Evolutionary conservation across 208 protist species (phyloP).

Genomic region (Vickermania ingenoplastis): DNA sequence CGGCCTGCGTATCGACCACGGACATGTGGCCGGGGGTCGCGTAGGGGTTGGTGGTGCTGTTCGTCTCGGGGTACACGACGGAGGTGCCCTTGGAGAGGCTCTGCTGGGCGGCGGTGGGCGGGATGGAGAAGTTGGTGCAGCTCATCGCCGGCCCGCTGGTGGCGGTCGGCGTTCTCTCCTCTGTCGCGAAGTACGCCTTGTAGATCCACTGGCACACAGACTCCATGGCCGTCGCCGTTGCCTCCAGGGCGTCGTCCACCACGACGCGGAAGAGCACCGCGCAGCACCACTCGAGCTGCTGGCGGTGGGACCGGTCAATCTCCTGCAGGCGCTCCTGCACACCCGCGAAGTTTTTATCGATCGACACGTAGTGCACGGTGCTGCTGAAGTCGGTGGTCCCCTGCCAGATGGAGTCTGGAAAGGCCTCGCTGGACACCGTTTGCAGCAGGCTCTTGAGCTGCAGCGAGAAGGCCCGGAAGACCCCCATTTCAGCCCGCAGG

Average conservation of each 20-base stretch:
- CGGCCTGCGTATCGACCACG: too few species aligned
- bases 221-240: constrained; percentile 18
- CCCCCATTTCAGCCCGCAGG: constrained; percentile 30
- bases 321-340: constrained; percentile 14
- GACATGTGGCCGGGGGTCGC: too few species aligned
- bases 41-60: neutral
- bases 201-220: constrained; percentile 5
- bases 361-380: constrained; percentile 36
- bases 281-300: constrained; percentile 3
- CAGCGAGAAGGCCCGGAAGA: constrained; percentile 30
- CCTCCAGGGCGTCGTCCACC: constrained; percentile 14
- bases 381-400: constrained; percentile 15
- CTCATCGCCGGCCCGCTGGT: constrained; percentile 8
- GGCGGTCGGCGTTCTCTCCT: neutral
- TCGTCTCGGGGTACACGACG: neutral
- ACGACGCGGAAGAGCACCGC: constrained; percentile 16
- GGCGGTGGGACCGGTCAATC: constrained; percentile 1
- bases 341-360: constrained; percentile 43
- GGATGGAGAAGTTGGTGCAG: neutral
- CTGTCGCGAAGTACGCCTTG: neutral
- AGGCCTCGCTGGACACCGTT: constrained; percentile 30
- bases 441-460: constrained; percentile 26
- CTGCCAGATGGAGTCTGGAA: constrained; percentile 27
- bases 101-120: neutral
- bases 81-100: neutral